These are phyloP conservation scores for Bacidia rubella DNA, from an alignment of 495 filamentous ascomycete species.

Conservation along the genomic window DNA sequence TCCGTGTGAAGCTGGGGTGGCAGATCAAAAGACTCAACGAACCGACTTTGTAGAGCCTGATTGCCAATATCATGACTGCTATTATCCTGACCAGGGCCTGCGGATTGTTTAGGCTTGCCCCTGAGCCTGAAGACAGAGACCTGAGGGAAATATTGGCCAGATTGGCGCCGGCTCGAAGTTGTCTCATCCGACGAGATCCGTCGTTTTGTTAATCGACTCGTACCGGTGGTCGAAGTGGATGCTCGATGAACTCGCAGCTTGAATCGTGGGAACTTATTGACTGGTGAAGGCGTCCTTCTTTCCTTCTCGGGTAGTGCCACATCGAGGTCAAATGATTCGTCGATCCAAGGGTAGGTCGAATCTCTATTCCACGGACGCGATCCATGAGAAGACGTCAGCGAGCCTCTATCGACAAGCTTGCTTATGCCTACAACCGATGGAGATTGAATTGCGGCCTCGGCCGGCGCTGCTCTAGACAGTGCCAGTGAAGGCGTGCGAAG, in stretches of 20 bases:
- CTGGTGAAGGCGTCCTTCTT: slow-evolving; percentile 1
- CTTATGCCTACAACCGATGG: neutral
- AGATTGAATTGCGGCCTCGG: too few relatives aligned
- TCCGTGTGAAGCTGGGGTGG: neutral
- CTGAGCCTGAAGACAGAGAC: slow-evolving; percentile 4
- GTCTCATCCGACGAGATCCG: slow-evolving; percentile 4
- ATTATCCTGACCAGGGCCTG: slow-evolving; percentile 13
- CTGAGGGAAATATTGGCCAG: slow-evolving; percentile 1
- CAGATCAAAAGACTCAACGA: slow-evolving; percentile 12
- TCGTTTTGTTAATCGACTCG: slow-evolving; percentile 7
- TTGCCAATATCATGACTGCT: slow-evolving; percentile 13
- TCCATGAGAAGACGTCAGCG: slow-evolving; percentile 6
- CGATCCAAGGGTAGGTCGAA: slow-evolving; percentile 18
- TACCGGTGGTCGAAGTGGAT: slow-evolving; percentile 7
- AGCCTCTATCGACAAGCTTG: neutral
- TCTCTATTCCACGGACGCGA: slow-evolving; percentile 20
- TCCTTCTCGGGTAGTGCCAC: slow-evolving; percentile 11
- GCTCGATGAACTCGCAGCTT: slow-evolving; percentile 15
- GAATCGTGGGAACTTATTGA: slow-evolving; percentile 9
- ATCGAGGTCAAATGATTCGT: slow-evolving; percentile 13
- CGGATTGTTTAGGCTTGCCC: slow-evolving; percentile 3
- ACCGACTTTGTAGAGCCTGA: slow-evolving; percentile 11
- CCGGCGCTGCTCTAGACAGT: too few relatives aligned
- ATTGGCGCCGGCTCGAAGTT: neutral
- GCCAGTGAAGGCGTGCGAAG: too few relatives aligned